phyloP scores from a whole-genome alignment of 2,329 filamentous ascomycete species.

The Rutstroemia sydowiana region DNA sequence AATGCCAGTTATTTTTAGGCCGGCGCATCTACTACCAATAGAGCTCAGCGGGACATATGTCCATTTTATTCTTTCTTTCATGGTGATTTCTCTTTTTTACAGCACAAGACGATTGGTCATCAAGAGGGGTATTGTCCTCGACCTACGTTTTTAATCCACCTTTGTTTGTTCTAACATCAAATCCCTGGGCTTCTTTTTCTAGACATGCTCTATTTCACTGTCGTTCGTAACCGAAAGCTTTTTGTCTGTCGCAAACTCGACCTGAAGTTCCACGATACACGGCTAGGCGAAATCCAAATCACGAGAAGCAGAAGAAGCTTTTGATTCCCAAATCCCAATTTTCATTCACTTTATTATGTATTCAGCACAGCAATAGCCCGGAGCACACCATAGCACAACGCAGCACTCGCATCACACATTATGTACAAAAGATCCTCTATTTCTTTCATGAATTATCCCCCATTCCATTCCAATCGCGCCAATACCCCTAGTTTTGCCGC shows the following conservation, averaged over 20 bases:
- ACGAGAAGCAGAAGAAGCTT: too few species aligned
- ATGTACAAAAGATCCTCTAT: conserved; percentile 7
- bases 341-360: too few species aligned
- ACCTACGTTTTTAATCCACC: conserved; percentile 15
- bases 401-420: conserved; percentile 1
- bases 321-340: too few species aligned
- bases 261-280: too few species aligned
- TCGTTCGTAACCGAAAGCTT: conserved; percentile 1
- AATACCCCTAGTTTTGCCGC: conserved; percentile 4
- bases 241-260: conserved; percentile 1
- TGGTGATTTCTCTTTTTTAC: conserved; percentile 17
- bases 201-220: too few species aligned
- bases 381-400: too few species aligned
- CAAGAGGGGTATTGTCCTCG: conserved; percentile 32
- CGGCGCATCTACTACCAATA: conserved; percentile 22
- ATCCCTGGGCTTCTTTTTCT: too few species aligned
- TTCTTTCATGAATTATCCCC: background rate
- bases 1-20: conserved; percentile 19
- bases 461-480: background rate
- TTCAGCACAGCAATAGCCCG: too few species aligned
- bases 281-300: too few species aligned
- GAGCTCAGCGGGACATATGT: conserved; percentile 16
- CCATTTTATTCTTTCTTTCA: conserved; percentile 9
- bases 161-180: conserved; percentile 3
- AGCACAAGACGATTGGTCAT: conserved; percentile 22